Evolutionary conservation across 257 asterid genomes (phyloP), one percentile per base, ranked within the genome.

Genomic region (Avicennia marina): DNA sequence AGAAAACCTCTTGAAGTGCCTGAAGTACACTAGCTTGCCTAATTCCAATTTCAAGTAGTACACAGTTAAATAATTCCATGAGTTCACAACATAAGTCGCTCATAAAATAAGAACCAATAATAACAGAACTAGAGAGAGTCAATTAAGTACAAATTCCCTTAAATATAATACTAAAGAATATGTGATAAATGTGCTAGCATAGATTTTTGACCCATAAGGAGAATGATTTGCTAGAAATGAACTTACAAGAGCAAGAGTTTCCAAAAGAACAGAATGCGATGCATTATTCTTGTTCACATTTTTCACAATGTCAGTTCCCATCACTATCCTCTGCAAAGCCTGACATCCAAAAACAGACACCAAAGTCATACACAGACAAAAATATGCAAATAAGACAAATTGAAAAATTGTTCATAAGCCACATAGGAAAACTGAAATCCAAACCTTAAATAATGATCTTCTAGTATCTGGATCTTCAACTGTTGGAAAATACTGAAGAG

Each of bases 211-310:
- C 38, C 27, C 62, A 40, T 31, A 49, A 55, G 27, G 50, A 34
- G 12, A 53, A 36, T 38, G 39, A 13, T 18, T 64, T 47, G 16
- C 34, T 8, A 48, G 56, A 60, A 63, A 62, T 24, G 34, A 50
- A 53, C 73, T 61, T 83, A 89, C 99, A 62, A 93, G 95, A 55
- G 97, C 91, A 82, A 93, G 99, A 54, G 99, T 95, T 79, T 93
- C 99, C 57, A 93, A 93, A 58, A 93, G 96, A 68, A 93, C 99
- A 68, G 99, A 96, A 75, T 93, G 99, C 22, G 99, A 93, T 48
- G 99, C 99, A 76, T 93, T 93, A 69, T 93, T 93, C 84, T 93
- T 93, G 88, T 93, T 93, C 71, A 93, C 99, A 72, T 93, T 93
- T 78, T 93, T 93, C 79, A 93, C 99, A 42, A 93, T 97, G 66